Conservation (phyloP, 352 stramenopile species). For the Phytopythium montanum region DNA sequence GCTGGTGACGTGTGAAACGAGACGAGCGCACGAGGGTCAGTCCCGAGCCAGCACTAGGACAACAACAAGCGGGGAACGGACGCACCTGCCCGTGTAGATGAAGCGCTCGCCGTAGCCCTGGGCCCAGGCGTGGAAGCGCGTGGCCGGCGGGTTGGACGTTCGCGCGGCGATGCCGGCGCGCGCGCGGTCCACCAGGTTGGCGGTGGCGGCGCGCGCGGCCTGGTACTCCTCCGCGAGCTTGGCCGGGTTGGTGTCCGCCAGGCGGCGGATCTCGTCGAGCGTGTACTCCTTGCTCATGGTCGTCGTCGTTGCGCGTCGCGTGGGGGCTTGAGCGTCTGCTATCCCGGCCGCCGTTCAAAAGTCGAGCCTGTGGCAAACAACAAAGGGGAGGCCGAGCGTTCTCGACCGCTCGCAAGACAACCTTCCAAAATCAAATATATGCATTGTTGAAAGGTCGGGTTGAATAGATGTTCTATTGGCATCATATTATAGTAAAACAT, state of each 20-base stretch:
- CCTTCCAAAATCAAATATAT: no score
- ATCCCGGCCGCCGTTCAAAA: constrained; percentile 26
- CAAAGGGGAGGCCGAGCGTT: no score
- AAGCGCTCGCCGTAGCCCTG: constrained; percentile 72
- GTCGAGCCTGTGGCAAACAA: neutral
- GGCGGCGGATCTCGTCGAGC: constrained; percentile 76
- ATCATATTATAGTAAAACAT: no score
- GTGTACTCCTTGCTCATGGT: constrained; percentile 74
- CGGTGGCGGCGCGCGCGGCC: constrained; percentile 52
- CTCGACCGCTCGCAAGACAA: no score
- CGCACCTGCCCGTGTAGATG: constrained; percentile 66
- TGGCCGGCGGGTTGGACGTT: constrained; percentile 40
- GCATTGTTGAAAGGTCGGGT: no score
- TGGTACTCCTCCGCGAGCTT: constrained; percentile 75
- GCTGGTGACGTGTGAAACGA: constrained; percentile 16
- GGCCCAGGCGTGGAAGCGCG: constrained; percentile 63
- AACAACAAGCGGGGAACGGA: neutral
- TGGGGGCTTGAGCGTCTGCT: constrained; percentile 1
- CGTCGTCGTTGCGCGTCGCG: constrained; percentile 3
- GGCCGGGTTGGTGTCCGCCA: constrained; percentile 65
- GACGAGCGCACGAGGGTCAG: neutral
- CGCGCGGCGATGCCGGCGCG: constrained; percentile 63
- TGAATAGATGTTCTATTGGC: no score
- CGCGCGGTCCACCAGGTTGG: constrained; percentile 59
- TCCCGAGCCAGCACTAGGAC: neutral